Base-by-base conservation (phyloP, 2,329 filamentous ascomycete species). In the Epichloe coenophiala region DNA sequence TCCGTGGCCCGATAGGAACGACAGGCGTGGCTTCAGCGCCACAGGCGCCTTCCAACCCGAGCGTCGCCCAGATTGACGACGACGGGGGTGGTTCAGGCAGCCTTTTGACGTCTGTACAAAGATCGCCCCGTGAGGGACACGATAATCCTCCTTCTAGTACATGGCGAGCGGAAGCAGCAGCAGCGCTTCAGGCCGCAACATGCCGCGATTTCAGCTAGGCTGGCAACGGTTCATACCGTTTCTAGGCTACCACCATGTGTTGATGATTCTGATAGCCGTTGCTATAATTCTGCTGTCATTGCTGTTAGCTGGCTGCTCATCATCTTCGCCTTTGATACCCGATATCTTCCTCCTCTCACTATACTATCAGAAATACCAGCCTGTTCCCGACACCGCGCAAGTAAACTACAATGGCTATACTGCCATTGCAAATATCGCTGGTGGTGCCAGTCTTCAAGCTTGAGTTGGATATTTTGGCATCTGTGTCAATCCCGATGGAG, bases 381-480 rank as follows among this genome's bases (percentile, higher is more conserved):
- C 93, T 3, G 74, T 78, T 31, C 91, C 91, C 58, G 82, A 87
- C 59, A 86, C 88, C 5, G 78, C 91, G 9, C 91, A 97, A 71
- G 89, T 95, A 58, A 83, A 95, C 66, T 95, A 94, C 54, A 87
- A 85, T 52, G 85, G 93, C 53, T 84, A 88, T 55, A 81, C 81
- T 15, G 88, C 89, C 51, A 93, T 97, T 59, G 78, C 83, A 54
- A 94, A 93, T 69, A 94, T 98, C 55, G 91, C 94, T 52, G 88
- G 88, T 49, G 75, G 79, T 58, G 90, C 93, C 12, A 78, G 81
- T 53, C 74, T 98, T 46, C 88, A 95, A 67, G 89, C 93, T 27
- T 84, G 93, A 51, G 93, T 98, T 33, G 93, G 93, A 57, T 98
- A 95, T 73, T 98, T 98, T 62, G 93, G 93, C 59, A 95, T 98